phyloP scores from a whole-genome alignment of 2,329 filamentous ascomycete species.

The Oidium heveae region DNA sequence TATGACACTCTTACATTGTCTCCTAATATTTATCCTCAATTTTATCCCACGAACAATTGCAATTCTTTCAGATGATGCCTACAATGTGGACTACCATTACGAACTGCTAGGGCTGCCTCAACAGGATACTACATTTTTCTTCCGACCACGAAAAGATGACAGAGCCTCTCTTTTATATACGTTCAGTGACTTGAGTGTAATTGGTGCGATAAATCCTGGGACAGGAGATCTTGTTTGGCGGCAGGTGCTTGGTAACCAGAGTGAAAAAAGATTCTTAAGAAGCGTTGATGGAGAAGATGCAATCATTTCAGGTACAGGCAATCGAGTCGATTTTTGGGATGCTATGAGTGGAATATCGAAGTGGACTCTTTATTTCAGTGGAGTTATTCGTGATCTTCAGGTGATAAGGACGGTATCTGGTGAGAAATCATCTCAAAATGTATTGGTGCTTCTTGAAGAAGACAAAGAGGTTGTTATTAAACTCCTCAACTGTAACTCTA shows the following conservation, averaged over 20 bases:
- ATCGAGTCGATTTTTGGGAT: slow-evolving; percentile 56
- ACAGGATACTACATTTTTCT: slow-evolving; percentile 76
- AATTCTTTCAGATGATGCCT: slow-evolving; percentile 77
- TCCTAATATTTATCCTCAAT: slow-evolving; percentile 11
- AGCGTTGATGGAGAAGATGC: slow-evolving; percentile 59
- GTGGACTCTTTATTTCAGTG: slow-evolving; percentile 43
- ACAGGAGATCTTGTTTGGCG: slow-evolving; percentile 73
- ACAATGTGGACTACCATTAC: slow-evolving; percentile 79
- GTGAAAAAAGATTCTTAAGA: slow-evolving; percentile 24
- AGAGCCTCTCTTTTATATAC: slow-evolving; percentile 82
- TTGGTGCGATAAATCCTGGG: slow-evolving; percentile 75
- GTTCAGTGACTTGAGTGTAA: slow-evolving; percentile 54
- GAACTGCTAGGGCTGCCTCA: slow-evolving; percentile 65
- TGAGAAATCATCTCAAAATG: slow-evolving; percentile 33
- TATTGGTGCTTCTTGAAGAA: slow-evolving; percentile 40
- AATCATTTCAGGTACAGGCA: slow-evolving; percentile 47
- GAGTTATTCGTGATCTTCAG: slow-evolving; percentile 43
- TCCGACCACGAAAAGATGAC: slow-evolving; percentile 56
- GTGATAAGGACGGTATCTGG: slow-evolving; percentile 38
- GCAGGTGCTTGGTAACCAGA: slow-evolving; percentile 33
- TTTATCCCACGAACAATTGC: slow-evolving; percentile 20
- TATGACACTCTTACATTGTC: not conserved
- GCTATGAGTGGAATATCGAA: slow-evolving; percentile 53
- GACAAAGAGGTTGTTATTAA: slow-evolving; percentile 32
- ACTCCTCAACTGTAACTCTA: slow-evolving; percentile 46